Evolutionary conservation across 805 yeast genomes (phyloP), one percentile per base, ranked within the genome.

Genomic region (Zygotorulaspora florentina): DNA sequence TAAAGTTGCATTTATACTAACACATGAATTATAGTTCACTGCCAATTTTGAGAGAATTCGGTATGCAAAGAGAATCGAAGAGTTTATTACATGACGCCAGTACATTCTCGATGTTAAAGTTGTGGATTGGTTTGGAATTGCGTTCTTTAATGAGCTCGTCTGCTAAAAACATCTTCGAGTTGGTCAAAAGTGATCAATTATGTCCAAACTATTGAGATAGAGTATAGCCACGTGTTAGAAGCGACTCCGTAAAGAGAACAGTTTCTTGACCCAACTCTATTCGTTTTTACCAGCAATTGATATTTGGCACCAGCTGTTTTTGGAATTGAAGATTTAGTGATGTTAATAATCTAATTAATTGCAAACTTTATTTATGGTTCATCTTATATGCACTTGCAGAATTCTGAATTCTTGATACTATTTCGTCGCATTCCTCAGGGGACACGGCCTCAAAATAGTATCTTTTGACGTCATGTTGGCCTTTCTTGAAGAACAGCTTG

Each of bases 41-140:
- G 52, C 96, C 96, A 1, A 85, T 89, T 43, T 73, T 85, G 59
- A 78, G 98, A 68, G 82, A 84, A 62, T 78, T 87, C 37, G 91
- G 95, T 36, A 72, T 81, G 40, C 58, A 53, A n/a, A 77, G 79
- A 54, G 91, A 85, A 51, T 83, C 85, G 3, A 70, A 79, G 53
- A 73, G 79, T 48, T 68, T 83, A 16, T 63, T 80, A 43, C 69
- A 71, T 52, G 75, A 75, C 61, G 76, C 75, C 35, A 81, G 82
- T 52, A 75, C 81, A n/a, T 51, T 86, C 25, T 81, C 86, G 17
- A 87, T 91, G 96, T 68, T 87, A 47, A 86, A 87, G 62, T 88
- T 91, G 10, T 91, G 97, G 97, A 58, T 87, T 42, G 90, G 95
- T 0, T 70, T 91, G 31, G 98, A 91, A 67, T 85, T 87, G 3